A percentile compares a stretch with the other conserved stretches of the same genome.
Conservation (phyloP, 2,329 filamentous ascomycete species). For the Leptosphaerulina australis region DNA sequence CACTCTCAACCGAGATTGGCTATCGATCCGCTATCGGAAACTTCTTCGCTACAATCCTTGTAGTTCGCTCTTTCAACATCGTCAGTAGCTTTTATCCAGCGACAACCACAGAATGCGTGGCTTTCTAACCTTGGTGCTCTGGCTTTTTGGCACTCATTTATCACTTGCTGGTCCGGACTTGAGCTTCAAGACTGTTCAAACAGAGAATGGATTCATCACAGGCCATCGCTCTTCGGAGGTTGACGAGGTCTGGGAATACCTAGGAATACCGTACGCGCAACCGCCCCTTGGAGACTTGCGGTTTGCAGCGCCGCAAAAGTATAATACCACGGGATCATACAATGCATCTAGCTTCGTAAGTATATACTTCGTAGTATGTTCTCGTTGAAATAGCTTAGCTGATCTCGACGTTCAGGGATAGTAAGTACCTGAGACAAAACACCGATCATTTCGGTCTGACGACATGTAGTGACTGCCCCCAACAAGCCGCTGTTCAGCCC, state of each 20-base stretch:
- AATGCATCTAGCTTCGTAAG: slow-evolving; percentile 23
- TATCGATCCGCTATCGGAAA: no score
- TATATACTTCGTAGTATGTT: neutral
- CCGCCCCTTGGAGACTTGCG: slow-evolving; percentile 40
- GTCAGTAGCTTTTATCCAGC: no score
- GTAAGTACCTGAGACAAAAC: no score
- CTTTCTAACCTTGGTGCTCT: no score
- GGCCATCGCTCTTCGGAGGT: slow-evolving; percentile 32
- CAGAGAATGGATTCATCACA: slow-evolving; percentile 23
- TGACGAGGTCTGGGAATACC: slow-evolving; percentile 36
- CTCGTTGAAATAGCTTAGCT: neutral
- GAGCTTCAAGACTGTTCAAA: slow-evolving; percentile 9
- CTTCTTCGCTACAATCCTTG: no score
- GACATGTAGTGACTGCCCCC: slow-evolving; percentile 26
- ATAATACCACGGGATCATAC: slow-evolving; percentile 11
- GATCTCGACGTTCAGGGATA: slow-evolving; percentile 13
- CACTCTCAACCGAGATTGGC: no score
- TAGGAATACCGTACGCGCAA: slow-evolving; percentile 44
- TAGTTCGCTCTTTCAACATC: no score
- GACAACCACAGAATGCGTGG: no score
- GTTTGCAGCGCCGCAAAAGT: slow-evolving; percentile 35
- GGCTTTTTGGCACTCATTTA: no score
- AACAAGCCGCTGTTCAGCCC: slow-evolving; percentile 26
- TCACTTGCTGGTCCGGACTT: no score
- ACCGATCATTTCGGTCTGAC: slow-evolving; percentile 14